Evolutionary conservation across 345 rosid species (phyloP), one percentile per base, ranked within the genome.

Genomic region (Hevea brasiliensis): DNA sequence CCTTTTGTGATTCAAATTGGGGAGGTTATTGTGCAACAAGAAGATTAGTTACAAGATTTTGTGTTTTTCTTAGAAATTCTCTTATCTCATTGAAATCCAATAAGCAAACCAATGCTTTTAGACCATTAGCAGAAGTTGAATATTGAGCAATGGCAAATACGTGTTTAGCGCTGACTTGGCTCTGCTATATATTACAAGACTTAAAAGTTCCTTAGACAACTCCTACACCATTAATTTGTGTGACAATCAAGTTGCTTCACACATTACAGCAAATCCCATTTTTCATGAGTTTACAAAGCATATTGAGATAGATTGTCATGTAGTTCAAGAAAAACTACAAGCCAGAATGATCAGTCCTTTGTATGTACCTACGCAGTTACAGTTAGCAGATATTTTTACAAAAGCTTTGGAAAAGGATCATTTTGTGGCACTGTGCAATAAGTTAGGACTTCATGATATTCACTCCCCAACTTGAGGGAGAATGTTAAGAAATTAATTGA

Each of bases 61-160:
- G 9, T 18, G 32, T 63, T 17, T 32, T 63, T 15, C 20, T 63
- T 3, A 14, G 50, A 3, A n/a, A 17, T 63, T 32, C 67, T 32
- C 26, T 21, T 21, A 37, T 63, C 6, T 63, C 48, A 37, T 63
- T 20, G 50, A 63, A 63, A 63, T 32, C 67, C 13, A 63, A 63
- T 6, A 63, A 63, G 47, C 48, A 63, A 37, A 18, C 24, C n/a
- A 63, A 32, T 37, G 17, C 32, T 1, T 63, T 24, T 6, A 63
- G 44, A 17, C 32, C 67, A 37, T 63, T 47, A 13, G 17, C 67
- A 2, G 26, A 63, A 9, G 67, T n/a, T 10, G 26, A 63, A 37
- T 63, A 63, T 4, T 4, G 67, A 17, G 67, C 26, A 8, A 42
- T 63, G 26, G 14, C 50, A 14, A 63, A 40, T n/a, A 37, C 48